Conservation (phyloP, 257 asterid genomes). For the Dorcoceras hygrometricum region DNA sequence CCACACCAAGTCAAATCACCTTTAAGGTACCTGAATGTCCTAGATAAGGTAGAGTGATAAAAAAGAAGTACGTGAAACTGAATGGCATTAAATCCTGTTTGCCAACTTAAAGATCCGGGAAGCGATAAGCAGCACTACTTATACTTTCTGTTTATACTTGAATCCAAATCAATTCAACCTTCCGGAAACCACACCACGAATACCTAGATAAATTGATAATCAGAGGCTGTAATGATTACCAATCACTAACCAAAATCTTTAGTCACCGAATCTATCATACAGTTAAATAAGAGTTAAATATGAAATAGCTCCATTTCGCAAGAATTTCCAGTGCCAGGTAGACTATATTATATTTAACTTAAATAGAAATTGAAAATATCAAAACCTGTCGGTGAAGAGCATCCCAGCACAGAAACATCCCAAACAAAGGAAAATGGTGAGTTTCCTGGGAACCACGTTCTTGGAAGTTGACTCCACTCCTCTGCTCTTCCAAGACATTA, state of each 20-base stretch:
- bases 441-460: slow-evolving; percentile 51
- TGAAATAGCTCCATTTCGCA: background rate
- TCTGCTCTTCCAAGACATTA: slow-evolving; percentile 86
- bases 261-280: background rate
- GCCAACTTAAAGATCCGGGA: slow-evolving; percentile 12
- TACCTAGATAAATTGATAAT: slow-evolving; percentile 16
- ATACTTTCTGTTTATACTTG: slow-evolving; percentile 23
- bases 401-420: slow-evolving; percentile 89
- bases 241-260: slow-evolving; percentile 4
- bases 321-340: background rate
- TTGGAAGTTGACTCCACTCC: slow-evolving; percentile 58
- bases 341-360: slow-evolving; percentile 1
- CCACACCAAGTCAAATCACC: slow-evolving; percentile 1
- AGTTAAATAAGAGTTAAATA: background rate
- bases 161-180: slow-evolving; percentile 21
- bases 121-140: slow-evolving; percentile 31
- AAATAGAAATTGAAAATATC: slow-evolving; percentile 15
- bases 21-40: slow-evolving; percentile 17
- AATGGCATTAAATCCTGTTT: background rate
- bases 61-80: slow-evolving; percentile 3
- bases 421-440: slow-evolving; percentile 64
- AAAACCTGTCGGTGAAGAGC: slow-evolving; percentile 97
- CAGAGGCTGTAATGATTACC: slow-evolving; percentile 21
- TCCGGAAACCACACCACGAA: slow-evolving; percentile 9
- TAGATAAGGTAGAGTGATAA: slow-evolving; percentile 11